Percentiles rank a stretch among this genome's conserved stretches.
Conservation (phyloP, 306 rosid genomes). For the cucumber (Cucumis sativus) region DNA sequence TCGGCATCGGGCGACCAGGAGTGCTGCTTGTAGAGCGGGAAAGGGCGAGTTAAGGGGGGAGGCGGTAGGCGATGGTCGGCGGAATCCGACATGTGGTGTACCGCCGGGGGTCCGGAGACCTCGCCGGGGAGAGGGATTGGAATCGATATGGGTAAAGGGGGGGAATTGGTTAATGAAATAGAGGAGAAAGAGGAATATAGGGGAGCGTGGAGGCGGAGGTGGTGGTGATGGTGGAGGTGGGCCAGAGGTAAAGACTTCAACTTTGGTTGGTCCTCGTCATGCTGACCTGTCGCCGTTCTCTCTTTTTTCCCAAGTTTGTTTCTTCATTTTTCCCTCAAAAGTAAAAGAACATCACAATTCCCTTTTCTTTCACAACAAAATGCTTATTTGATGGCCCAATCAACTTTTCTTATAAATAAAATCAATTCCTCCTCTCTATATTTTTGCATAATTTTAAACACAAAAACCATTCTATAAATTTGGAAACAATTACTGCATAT, state of each 20-base stretch:
- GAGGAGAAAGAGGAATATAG: background rate
- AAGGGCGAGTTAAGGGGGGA: background rate
- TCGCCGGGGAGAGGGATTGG: constrained; percentile 24
- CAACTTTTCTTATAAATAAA: background rate
- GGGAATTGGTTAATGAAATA: background rate
- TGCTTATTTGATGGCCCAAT: background rate
- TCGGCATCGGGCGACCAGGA: constrained; percentile 85
- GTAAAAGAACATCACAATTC: background rate
- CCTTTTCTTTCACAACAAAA: background rate
- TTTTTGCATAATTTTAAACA: background rate
- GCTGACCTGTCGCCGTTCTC: constrained; percentile 25
- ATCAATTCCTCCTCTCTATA: too few species aligned
- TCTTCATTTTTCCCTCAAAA: background rate
- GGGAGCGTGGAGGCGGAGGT: background rate
- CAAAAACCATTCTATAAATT: background rate
- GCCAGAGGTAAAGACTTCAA: background rate
- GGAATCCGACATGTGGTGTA: background rate
- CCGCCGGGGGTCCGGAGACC: constrained; percentile 79
- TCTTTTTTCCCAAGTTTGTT: background rate
- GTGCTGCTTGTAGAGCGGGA: constrained; percentile 55
- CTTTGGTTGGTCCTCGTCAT: constrained; percentile 51
- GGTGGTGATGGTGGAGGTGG: constrained; percentile 16
- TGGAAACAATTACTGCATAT: background rate
- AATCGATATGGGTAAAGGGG: background rate
- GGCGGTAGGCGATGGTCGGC: background rate